Evolutionary conservation across 805 yeast species (phyloP).

Genomic region (Scheffersomyces coipomensis): DNA sequence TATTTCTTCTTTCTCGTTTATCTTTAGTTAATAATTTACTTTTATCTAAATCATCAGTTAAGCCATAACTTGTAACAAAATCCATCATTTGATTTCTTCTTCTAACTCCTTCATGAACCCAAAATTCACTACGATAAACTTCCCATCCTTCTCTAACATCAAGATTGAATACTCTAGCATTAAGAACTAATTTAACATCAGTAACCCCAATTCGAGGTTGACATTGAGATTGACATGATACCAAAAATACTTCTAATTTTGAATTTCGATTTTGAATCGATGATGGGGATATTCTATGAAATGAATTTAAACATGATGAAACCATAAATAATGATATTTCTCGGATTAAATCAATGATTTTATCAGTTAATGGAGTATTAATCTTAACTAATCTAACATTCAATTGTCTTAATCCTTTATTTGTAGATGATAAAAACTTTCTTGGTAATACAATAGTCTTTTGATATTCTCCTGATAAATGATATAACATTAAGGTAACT

Average conservation of each 20-base stretch:
- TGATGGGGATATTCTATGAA: slow-evolving; percentile 36
- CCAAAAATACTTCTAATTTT: slow-evolving; percentile 37
- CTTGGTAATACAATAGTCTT: slow-evolving; percentile 83
- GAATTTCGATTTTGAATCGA: slow-evolving; percentile 28
- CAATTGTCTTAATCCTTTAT: slow-evolving; percentile 83
- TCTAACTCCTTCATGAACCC: slow-evolving; percentile 80
- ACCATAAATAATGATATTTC: slow-evolving; percentile 32
- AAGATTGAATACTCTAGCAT: slow-evolving; percentile 77
- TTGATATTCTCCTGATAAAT: slow-evolving; percentile 84
- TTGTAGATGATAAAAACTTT: slow-evolving; percentile 74
- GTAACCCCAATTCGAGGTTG: slow-evolving; percentile 67
- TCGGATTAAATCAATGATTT: slow-evolving; percentile 32
- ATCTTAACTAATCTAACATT: slow-evolving; percentile 76
- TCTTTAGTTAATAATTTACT: slow-evolving; percentile 32
- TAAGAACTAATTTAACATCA: slow-evolving; percentile 77
- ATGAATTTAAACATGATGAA: slow-evolving; percentile 23
- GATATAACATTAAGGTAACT: slow-evolving; percentile 74
- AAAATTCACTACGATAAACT: slow-evolving; percentile 85
- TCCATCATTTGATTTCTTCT: slow-evolving; percentile 41
- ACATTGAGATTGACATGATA: slow-evolving; percentile 41
- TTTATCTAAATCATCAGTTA: slow-evolving; percentile 14
- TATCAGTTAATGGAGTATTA: slow-evolving; percentile 32
- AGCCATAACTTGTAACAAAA: slow-evolving; percentile 15
- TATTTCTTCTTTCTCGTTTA: slow-evolving; percentile 39
- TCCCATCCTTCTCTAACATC: slow-evolving; percentile 95